phyloP scores from a whole-genome alignment of 1,139 yeast genomes.

The Hanseniaspora sp. region DNA sequence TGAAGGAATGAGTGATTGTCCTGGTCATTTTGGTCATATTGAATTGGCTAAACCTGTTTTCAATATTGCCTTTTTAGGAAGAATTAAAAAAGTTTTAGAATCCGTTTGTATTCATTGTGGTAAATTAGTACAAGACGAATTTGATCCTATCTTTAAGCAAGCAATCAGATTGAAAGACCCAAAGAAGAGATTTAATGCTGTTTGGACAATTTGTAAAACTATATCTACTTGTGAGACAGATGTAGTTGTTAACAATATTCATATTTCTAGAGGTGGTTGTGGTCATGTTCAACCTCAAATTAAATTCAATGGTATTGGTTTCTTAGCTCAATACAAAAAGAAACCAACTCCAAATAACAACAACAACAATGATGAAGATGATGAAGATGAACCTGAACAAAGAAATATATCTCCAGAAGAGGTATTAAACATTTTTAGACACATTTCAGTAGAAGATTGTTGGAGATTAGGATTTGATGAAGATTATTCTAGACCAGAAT shows the following conservation, averaged over 20 bases:
- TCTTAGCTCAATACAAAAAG: slow-evolving; percentile 96
- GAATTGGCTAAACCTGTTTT: slow-evolving; percentile 97
- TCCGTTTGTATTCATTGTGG: slow-evolving; percentile 99
- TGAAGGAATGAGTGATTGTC: slow-evolving; percentile 98
- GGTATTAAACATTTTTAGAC: slow-evolving; percentile 82
- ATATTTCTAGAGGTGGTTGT: slow-evolving; percentile 83
- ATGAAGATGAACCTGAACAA: slow-evolving; percentile 84
- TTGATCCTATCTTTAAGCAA: slow-evolving; percentile 75
- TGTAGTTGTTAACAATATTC: slow-evolving; percentile 49
- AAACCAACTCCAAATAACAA: slow-evolving; percentile 29
- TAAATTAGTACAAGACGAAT: slow-evolving; percentile 75
- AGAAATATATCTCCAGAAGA: slow-evolving; percentile 81
- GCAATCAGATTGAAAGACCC: slow-evolving; percentile 88
- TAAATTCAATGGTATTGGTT: slow-evolving; percentile 88
- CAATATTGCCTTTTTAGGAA: slow-evolving; percentile 89
- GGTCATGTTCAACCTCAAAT: slow-evolving; percentile 95
- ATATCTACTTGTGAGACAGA: slow-evolving; percentile 95
- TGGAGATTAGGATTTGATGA: slow-evolving; percentile 76
- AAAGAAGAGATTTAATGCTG: slow-evolving; percentile 89
- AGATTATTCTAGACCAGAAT: slow-evolving; percentile 96
- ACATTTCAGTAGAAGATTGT: slow-evolving; percentile 78
- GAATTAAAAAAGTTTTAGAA: slow-evolving; percentile 89
- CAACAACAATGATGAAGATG: slow-evolving; percentile 43
- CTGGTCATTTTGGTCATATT: slow-evolving; percentile 98
- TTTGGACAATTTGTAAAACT: slow-evolving; percentile 83